A percentile compares a stretch with the other conserved stretches of the same genome.
Conservation (phyloP, 2,329 filamentous ascomycete genomes). For the Incumbomyces delicatus region DNA sequence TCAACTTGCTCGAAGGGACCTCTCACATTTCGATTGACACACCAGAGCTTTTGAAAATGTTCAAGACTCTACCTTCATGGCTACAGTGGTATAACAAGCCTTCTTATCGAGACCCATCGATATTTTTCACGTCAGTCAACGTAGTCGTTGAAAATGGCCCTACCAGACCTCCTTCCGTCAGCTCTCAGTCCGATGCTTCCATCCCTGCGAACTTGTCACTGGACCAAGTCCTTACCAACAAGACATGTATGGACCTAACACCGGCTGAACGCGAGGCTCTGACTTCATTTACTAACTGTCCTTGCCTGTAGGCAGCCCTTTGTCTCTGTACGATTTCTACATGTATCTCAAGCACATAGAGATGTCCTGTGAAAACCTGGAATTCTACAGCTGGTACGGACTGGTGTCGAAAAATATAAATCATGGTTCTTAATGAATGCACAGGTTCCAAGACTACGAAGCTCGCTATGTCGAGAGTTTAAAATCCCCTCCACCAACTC, state of each 20-base stretch:
- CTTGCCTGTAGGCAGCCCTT: slow-evolving; percentile 9
- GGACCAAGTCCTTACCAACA: slow-evolving; percentile 12
- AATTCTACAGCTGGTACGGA: slow-evolving; percentile 14
- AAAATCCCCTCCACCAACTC: neutral
- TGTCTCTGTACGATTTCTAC: slow-evolving; percentile 15
- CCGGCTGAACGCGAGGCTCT: neutral
- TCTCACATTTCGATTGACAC: neutral
- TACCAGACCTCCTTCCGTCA: slow-evolving; percentile 11
- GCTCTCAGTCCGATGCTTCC: slow-evolving; percentile 10
- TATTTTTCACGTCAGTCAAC: slow-evolving; percentile 9
- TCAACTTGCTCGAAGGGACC: neutral
- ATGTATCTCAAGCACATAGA: slow-evolving; percentile 17
- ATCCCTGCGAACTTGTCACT: slow-evolving; percentile 10
- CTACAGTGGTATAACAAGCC: slow-evolving; percentile 14
- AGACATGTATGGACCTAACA: slow-evolving; percentile 10
- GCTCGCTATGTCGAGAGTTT: slow-evolving; percentile 6
- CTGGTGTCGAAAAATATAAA: neutral
- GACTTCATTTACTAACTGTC: neutral
- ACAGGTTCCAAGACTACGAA: slow-evolving; percentile 14
- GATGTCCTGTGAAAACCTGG: slow-evolving; percentile 12
- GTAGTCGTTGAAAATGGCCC: slow-evolving; percentile 10
- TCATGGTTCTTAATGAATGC: neutral
- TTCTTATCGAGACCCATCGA: slow-evolving; percentile 12
- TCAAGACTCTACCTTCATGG: slow-evolving; percentile 9
- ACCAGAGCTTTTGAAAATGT: slow-evolving; percentile 7